Evolutionary conservation across 352 stramenopile species (phyloP).

Genomic region (Phytopythium chamaehyphon): DNA sequence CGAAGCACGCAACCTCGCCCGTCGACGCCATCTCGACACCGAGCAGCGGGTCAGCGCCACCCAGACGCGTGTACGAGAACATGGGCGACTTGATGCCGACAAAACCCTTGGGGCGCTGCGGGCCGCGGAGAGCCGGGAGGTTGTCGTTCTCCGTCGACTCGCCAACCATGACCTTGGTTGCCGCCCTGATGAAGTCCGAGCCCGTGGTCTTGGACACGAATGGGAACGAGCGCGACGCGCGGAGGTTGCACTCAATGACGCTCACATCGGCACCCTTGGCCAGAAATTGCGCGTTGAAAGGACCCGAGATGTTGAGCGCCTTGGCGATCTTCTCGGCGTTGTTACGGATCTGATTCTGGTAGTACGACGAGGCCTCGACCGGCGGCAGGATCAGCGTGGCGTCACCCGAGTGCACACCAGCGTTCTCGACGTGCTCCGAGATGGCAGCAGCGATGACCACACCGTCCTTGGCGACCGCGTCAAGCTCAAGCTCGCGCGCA

Average conservation of each 20-base stretch:
- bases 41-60: slow-evolving; percentile 88
- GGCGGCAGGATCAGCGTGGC: slow-evolving; percentile 97
- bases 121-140: slow-evolving; percentile 42
- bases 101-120: slow-evolving; percentile 95
- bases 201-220: slow-evolving; percentile 99
- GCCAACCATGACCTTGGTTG: slow-evolving; percentile 93
- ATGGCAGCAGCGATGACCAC: slow-evolving; percentile 98
- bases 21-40: slow-evolving; percentile 98
- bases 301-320: slow-evolving; percentile 96
- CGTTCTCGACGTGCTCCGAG: slow-evolving; percentile 99
- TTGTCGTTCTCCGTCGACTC: slow-evolving; percentile 60
- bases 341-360: slow-evolving; percentile 96
- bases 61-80: slow-evolving; percentile 93
- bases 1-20: slow-evolving; percentile 98
- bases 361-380: slow-evolving; percentile 96
- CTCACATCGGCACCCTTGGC: slow-evolving; percentile 98
- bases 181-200: slow-evolving; percentile 98
- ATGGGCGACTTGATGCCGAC: slow-evolving; percentile 89
- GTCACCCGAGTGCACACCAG: slow-evolving; percentile 98
- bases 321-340: slow-evolving; percentile 94
- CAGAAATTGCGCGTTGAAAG: slow-evolving; percentile 99
- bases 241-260: slow-evolving; percentile 99
- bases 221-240: slow-evolving; percentile 97
- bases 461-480: slow-evolving; percentile 95
- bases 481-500: slow-evolving; percentile 99